Evolutionary conservation across 306 rosid genomes (phyloP).

Genomic region (Pyrus communis): DNA sequence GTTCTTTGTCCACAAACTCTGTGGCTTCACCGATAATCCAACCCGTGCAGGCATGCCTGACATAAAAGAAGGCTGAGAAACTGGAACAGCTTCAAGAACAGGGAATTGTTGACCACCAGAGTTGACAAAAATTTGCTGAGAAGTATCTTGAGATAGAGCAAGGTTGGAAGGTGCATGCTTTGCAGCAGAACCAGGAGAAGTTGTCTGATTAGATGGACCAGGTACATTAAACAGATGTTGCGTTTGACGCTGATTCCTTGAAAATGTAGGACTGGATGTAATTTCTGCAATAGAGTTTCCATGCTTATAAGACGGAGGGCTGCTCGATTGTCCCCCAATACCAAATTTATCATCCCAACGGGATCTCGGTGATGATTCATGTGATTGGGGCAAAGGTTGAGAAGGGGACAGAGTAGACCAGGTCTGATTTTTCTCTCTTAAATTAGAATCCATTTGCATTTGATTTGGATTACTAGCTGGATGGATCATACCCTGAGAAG

Average conservation of each 20-base stretch:
- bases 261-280: slow-evolving; percentile 28
- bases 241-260: slow-evolving; percentile 35
- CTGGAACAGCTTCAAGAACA: slow-evolving; percentile 31
- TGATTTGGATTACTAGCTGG: slow-evolving; percentile 22
- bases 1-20: slow-evolving; percentile 25
- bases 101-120: slow-evolving; percentile 26
- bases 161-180: slow-evolving; percentile 25
- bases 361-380: slow-evolving; percentile 27
- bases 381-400: slow-evolving; percentile 22
- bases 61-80: slow-evolving; percentile 18
- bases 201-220: slow-evolving; percentile 23
- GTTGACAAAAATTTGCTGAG: slow-evolving; percentile 13
- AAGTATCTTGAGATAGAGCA: slow-evolving; percentile 26
- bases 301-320: slow-evolving; percentile 20
- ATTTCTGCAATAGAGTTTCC: slow-evolving; percentile 20
- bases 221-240: slow-evolving; percentile 20
- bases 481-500: slow-evolving; percentile 27
- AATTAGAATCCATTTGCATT: slow-evolving; percentile 22
- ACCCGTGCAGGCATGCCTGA: slow-evolving; percentile 27
- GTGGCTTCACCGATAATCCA: slow-evolving; percentile 19
- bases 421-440: slow-evolving; percentile 26
- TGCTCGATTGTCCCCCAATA: slow-evolving; percentile 16
- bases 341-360: slow-evolving; percentile 31
- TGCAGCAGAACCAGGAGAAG: slow-evolving; percentile 15
- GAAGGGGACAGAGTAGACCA: slow-evolving; percentile 18